phyloP scores from a whole-genome alignment of 2,329 filamentous ascomycete species.

The Trichoderma breve region DNA sequence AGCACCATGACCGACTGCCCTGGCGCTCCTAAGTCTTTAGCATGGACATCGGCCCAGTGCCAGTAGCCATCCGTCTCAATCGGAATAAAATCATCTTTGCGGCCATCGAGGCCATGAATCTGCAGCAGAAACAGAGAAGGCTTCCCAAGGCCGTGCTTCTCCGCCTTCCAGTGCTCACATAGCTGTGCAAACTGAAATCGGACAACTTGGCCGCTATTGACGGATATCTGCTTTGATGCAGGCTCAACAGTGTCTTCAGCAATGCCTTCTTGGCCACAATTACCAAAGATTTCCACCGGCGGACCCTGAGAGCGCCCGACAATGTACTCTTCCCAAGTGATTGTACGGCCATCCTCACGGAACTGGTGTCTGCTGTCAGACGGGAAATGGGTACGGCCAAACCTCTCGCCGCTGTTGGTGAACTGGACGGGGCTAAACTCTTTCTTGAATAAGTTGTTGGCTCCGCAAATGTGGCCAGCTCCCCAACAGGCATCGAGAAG shows the following conservation, averaged over 20 bases:
- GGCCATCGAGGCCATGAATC: conserved; percentile 64
- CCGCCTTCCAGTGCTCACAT: conserved; percentile 81
- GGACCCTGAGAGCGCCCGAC: conserved; percentile 55
- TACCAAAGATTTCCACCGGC: conserved; percentile 46
- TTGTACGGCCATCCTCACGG: conserved; percentile 65
- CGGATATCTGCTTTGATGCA: conserved; percentile 50
- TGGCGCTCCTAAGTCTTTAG: conserved; percentile 62
- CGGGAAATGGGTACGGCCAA: conserved; percentile 80
- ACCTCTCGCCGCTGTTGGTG: conserved; percentile 67
- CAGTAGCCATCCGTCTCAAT: conserved; percentile 75
- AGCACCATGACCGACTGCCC: conserved; percentile 67
- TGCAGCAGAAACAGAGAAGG: conserved; percentile 69
- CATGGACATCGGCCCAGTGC: conserved; percentile 77
- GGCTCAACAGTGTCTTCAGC: conserved; percentile 60
- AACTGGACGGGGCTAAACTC: conserved; percentile 65
- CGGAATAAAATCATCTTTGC: conserved; percentile 65
- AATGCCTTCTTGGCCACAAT: conserved; percentile 50
- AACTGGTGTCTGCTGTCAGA: conserved; percentile 66
- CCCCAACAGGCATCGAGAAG: conserved; percentile 93
- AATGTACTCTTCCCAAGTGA: conserved; percentile 81
- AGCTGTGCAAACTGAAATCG: conserved; percentile 78
- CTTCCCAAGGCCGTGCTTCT: conserved; percentile 62
- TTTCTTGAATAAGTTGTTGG: conserved; percentile 59
- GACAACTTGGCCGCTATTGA: conserved; percentile 56
- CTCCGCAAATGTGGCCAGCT: conserved; percentile 63